Percentiles rank a stretch among this genome's conserved stretches.
Evolutionary conservation across 805 yeast species (phyloP).

Genomic region (Spathaspora sp.): DNA sequence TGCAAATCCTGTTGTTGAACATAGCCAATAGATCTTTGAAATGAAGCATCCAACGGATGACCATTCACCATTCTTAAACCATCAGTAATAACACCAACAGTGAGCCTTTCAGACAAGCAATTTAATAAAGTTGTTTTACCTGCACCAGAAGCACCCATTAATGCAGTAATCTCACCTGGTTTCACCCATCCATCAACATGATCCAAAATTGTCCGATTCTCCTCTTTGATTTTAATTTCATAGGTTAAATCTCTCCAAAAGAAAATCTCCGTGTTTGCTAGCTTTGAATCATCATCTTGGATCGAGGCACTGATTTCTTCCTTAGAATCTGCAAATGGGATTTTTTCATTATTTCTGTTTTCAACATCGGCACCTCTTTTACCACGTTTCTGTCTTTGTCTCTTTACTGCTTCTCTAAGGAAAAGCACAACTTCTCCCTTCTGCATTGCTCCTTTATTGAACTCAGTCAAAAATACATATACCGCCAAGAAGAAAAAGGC

Average conservation of each 20-base stretch:
- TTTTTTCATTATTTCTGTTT: constrained; percentile 22
- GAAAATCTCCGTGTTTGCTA: constrained; percentile 13
- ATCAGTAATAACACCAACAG: constrained; percentile 56
- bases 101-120: constrained; percentile 83
- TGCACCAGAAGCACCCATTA: constrained; percentile 99
- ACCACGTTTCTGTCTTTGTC: constrained; percentile 22
- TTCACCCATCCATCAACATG: constrained; percentile 70
- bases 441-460: constrained; percentile 40
- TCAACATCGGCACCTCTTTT: constrained; percentile 16
- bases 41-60: constrained; percentile 34
- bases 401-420: constrained; percentile 23
- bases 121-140: constrained; percentile 94
- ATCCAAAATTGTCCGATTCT: constrained; percentile 33
- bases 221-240: constrained; percentile 29
- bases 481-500: constrained; percentile 35
- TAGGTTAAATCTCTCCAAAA: constrained; percentile 36
- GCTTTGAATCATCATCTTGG: not conserved
- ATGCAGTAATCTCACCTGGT: constrained; percentile 88
- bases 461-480: constrained; percentile 30
- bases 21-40: constrained; percentile 75
- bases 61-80: constrained; percentile 82
- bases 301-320: constrained; percentile 15
- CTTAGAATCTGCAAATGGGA: constrained; percentile 20
- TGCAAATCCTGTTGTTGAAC: constrained; percentile 94
- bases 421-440: constrained; percentile 36